phyloP scores from a whole-genome alignment of 352 stramenopile genomes.

The Plasmopara halstedii region DNA sequence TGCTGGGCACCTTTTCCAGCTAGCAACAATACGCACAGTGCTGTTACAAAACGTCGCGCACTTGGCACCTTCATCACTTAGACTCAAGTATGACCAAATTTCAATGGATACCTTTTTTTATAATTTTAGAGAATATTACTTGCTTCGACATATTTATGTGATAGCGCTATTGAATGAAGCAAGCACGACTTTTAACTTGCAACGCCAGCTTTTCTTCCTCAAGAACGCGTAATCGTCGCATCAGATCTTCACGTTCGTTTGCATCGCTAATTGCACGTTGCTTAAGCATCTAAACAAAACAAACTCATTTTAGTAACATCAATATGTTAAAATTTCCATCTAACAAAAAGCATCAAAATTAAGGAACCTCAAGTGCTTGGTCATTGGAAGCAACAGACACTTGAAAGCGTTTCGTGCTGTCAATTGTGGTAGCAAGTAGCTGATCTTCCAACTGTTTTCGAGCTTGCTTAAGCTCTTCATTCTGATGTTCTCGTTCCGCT shows the following conservation, averaged over 20 bases:
- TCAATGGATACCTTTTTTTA: too few species aligned
- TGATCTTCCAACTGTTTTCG: constrained; percentile 26
- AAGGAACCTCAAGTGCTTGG: constrained; percentile 38
- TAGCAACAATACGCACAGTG: constrained; percentile 27
- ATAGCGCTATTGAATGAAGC: constrained; percentile 39
- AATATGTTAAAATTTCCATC: too few species aligned
- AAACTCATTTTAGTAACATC: too few species aligned
- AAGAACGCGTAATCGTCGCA: constrained; percentile 34
- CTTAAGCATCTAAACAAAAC: constrained; percentile 30
- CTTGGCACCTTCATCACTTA: constrained; percentile 26
- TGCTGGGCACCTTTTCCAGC: constrained; percentile 12
- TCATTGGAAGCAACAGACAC: constrained; percentile 31
- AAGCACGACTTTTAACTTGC: constrained; percentile 48
- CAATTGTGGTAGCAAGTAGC: constrained; percentile 23
- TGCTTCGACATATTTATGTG: too few species aligned
- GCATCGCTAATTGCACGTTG: constrained; percentile 35
- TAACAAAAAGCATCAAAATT: neutral
- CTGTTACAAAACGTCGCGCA: constrained; percentile 25
- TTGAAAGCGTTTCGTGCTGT: constrained; percentile 23
- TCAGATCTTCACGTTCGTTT: constrained; percentile 49
- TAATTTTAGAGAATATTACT: too few species aligned
- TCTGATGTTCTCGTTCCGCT: constrained; percentile 18
- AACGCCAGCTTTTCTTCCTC: constrained; percentile 56
- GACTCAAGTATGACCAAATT: too few species aligned
- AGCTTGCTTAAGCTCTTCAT: constrained; percentile 22